Base-by-base conservation (phyloP, 345 rosid species). In the Adansonia digitata region DNA sequence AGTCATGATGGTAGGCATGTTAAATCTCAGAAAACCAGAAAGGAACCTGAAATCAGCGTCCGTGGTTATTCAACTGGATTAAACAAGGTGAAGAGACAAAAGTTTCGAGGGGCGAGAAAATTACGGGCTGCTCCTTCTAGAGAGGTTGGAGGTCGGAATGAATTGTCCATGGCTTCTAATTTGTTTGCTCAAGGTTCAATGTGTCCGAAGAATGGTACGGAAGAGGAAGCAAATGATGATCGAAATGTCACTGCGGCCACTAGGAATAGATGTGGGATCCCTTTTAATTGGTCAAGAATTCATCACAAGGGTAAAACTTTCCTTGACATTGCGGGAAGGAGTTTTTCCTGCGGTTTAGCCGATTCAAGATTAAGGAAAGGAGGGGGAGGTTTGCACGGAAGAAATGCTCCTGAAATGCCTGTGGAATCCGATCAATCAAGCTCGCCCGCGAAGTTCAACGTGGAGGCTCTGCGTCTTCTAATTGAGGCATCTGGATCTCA, bases 261-360 rank as follows among this genome's bases (percentile, higher is more conserved):
- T 1, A 81, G 85, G 78, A 95, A 92, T 68, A 92, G 94, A 43
- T 95, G 98, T 82, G 99, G 98, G 53, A 84, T 95, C 56, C 98
- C 97, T 0, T 95, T 90, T 87, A 95, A 95, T 74, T 95, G 99
- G 99, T 95, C 99, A 15, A 87, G 96, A 75, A 93, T 95, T 78
- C 99, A 95, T 81, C 85, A 89, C 34, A 81, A 93, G 77, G 91
- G 99, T 42, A 91, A 81, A 77, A 95, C 82, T n/a, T 83, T 95
- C 75, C 86, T 95, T 5, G 98, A 95, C 82, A 87, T 80, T 81
- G 99, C 99, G 20, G 99, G 99, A 42, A 82, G 94, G 83, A 93
- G 98, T 83, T 87, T 95, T 45, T 91, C 99, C 62, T 95, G 98
- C 75, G 98, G 99, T 39, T 78, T 88, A 67, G 86, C 97, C 46